Conservation (phyloP, 2,329 filamentous ascomycete genomes). For the Neofusicoccum parvum region DNA sequence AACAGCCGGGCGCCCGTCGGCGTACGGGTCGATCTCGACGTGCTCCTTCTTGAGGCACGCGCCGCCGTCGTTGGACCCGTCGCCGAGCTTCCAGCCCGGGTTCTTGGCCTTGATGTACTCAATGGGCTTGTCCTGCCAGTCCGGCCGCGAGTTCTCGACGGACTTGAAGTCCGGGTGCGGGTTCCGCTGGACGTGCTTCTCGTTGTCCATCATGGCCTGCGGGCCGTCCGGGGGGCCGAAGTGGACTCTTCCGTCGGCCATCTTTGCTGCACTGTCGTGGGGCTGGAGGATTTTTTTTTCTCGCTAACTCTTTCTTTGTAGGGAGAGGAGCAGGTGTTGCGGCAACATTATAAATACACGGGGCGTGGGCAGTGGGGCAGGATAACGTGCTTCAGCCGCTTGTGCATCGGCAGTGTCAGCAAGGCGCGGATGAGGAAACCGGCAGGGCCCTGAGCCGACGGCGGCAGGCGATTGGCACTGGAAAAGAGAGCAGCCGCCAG, state of each 20-base stretch:
- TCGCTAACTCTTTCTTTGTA: not conserved
- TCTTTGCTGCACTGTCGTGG: not conserved
- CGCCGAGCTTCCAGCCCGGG: slow-evolving; percentile 67
- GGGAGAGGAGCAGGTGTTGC: not conserved
- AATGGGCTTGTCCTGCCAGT: slow-evolving; percentile 58
- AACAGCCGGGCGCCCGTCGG: slow-evolving; percentile 63
- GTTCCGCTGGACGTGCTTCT: slow-evolving; percentile 59
- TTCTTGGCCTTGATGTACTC: slow-evolving; percentile 64
- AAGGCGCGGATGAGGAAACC: slow-evolving; percentile 5
- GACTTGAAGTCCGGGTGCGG: slow-evolving; percentile 75
- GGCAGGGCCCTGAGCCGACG: slow-evolving; percentile 8
- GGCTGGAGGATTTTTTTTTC: not conserved
- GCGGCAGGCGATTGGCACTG: not conserved
- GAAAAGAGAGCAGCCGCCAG: not conserved
- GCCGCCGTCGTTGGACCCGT: slow-evolving; percentile 63
- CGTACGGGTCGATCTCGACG: slow-evolving; percentile 80
- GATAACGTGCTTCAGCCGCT: not conserved
- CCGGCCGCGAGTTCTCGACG: slow-evolving; percentile 66
- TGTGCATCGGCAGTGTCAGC: not conserved
- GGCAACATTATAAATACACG: slow-evolving; percentile 2
- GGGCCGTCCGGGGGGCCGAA: slow-evolving; percentile 14
- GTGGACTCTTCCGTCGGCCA: slow-evolving; percentile 10
- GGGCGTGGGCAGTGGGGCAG: not conserved
- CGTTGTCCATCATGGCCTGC: slow-evolving; percentile 44
- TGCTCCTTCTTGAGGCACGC: slow-evolving; percentile 60